Percentiles rank a stretch among this genome's conserved stretches.
These are phyloP conservation scores for Xylaria castorea DNA, from an alignment of 495 filamentous ascomycete species.

Conservation along the genomic window DNA sequence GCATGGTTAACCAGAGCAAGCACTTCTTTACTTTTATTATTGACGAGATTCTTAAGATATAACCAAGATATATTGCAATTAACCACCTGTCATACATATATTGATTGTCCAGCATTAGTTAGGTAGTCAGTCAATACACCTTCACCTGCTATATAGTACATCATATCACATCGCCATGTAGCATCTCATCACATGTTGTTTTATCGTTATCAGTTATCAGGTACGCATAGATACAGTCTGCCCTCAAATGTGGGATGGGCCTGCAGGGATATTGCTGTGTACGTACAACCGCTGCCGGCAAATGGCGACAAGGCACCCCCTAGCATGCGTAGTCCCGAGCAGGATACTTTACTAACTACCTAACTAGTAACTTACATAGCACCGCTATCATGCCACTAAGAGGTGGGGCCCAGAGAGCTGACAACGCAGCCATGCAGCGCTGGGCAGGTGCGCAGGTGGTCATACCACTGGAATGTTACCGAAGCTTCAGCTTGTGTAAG, in stretches of 20 bases:
- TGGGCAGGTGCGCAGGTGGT: background rate
- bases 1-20: background rate
- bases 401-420: slow-evolving; percentile 9
- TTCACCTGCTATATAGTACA: background rate
- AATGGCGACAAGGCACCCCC: background rate
- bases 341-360: background rate
- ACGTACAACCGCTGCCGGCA: background rate
- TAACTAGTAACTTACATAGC: background rate
- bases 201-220: slow-evolving; percentile 10
- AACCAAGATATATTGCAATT: no score
- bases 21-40: background rate
- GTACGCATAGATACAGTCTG: background rate
- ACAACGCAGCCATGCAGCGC: slow-evolving; percentile 14
- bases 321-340: background rate
- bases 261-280: background rate
- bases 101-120: no score
- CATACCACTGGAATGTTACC: slow-evolving; percentile 22
- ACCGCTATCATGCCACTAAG: background rate
- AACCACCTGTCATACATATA: no score
- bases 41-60: no score
- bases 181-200: background rate
- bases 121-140: background rate
- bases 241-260: background rate
- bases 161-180: background rate
- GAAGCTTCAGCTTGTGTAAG: slow-evolving; percentile 26